Base-by-base conservation (phyloP, 208 protist genomes). In the Angomonas deanei region DNA sequence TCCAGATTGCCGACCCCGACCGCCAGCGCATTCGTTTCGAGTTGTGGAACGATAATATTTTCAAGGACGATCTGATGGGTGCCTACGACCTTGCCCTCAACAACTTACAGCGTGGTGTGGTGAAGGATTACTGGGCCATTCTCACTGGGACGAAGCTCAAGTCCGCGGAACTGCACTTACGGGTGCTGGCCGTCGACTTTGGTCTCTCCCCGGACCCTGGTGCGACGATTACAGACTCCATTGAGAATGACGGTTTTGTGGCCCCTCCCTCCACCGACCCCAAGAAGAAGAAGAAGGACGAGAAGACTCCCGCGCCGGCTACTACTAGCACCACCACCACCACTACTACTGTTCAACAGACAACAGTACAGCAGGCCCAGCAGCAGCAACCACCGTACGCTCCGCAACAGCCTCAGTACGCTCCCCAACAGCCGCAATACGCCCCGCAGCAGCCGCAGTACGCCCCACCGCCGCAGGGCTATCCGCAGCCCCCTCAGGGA, bases 161-260 rank as follows among this genome's bases (percentile, higher is more conserved):
- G 19, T 63, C 68, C 13, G 74, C 78, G 34, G 84, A 91, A 72
- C 60, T 91, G 59, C 78, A 76, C 56, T 53, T 91, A 30, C 69
- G 74, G 24, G 59, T 84, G 15, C 62, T 88, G 6, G 84, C 84
- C 4, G 67, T 70, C 3, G 84, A 88, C 63, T 91, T 91, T 70
- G 84, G 80, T 19, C 58, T 50, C 8, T 61, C 68, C 21, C 71
- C 71, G 21, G 57, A 4, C 11, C 64, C 71, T 1, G 53, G 39
- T n/a, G 67, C 70, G 52, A 57, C 11, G 6, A 46, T 73, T 21
- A 31, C 65, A 34, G 30, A 28, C 38, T 70, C 63, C 33, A 72
- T 80, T n/a, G 74, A 80, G 46, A 31, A 72, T 57, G 64, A 74
- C 50, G 60, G 54, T 27, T 60, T 62, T 0, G n/a, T 26, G 21